Conservation (phyloP, 1,284 basidiomycete species). For the Sparassis latifolia region DNA sequence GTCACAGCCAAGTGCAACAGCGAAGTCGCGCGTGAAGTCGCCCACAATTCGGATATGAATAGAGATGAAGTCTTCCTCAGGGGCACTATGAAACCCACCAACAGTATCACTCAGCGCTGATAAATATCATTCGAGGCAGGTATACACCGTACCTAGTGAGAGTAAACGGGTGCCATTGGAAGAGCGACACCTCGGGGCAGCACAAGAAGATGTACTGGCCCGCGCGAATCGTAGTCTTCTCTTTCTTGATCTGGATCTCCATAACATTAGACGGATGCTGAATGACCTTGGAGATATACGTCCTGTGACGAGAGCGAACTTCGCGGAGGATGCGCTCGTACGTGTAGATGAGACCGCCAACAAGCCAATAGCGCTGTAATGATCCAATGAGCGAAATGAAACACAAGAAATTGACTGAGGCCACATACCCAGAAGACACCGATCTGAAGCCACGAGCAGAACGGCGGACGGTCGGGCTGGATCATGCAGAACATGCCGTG, state of each 20-base stretch:
- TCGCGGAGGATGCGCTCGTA: conserved; percentile 83
- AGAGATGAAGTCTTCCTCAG: conserved; percentile 87
- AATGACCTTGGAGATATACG: conserved; percentile 88
- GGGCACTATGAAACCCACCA: conserved; percentile 44
- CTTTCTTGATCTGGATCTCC: conserved; percentile 93
- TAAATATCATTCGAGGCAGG: no score
- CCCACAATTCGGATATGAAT: conserved; percentile 85
- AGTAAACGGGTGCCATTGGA: conserved; percentile 94
- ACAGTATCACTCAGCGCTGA: neutral
- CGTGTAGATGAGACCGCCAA: conserved; percentile 82
- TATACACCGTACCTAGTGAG: conserved; percentile 54
- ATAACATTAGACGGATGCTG: conserved; percentile 87
- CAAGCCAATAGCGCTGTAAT: conserved; percentile 77
- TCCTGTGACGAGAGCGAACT: conserved; percentile 79
- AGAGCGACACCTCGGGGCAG: conserved; percentile 85
- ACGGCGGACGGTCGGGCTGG: conserved; percentile 81
- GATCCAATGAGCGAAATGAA: neutral
- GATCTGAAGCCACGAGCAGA: conserved; percentile 77
- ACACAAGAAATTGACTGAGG: neutral
- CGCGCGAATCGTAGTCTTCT: conserved; percentile 71
- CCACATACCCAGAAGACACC: conserved; percentile 85
- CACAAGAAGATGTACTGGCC: conserved; percentile 87
- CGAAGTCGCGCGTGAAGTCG: conserved; percentile 79
- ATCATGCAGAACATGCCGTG: conserved; percentile 96
- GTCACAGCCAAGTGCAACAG: conserved; percentile 79